Base-by-base conservation (phyloP, 1,284 basidiomycete genomes). In the Cryptococcus amylolentus region DNA sequence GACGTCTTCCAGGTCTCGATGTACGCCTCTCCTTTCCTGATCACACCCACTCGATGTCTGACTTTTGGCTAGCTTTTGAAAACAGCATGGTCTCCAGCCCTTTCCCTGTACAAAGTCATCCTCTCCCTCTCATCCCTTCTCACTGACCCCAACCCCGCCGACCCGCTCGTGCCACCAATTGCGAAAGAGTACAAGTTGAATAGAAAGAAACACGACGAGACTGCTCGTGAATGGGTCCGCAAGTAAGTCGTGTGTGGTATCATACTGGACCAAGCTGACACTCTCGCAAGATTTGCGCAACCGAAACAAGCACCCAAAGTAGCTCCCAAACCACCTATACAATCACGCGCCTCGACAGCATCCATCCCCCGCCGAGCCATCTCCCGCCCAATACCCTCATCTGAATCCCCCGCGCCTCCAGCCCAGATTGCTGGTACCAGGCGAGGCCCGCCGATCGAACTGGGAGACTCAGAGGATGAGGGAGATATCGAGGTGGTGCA, bases 141-240 rank as follows among this genome's bases (percentile, higher is more conserved):
- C 47, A 91, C 89, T 9, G 90, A 94, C 66, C 91, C 91, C 0
- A 94, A 94, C 77, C 90, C 91, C 1, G 83, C 73, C 31, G 80
- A 81, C 61, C 80, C 40, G 16, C 74, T 81, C 27, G 78, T 80
- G 18, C 72, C 77, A 9, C 59, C 69, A 27, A 79, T 80, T 23
- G 78, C 91, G 39, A 87, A 91, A 73, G 77, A 92, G 69, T 95
- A 93, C 84, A 92, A 91, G 86, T 89, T 86, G 50, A 88, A 95
- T 78, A 86, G 89, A 68, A 80, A 86, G 65, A 85, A 89, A 70
- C 96, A 96, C 75, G 93, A 96, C 78, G 85, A 88, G 61, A 95
- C 88, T 14, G 94, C 93, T 27, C 82, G 89, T 77, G 91, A 95
- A 80, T 95, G 92, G 91, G 91, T 91, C 72, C 85, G 89, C 83